phyloP scores from a whole-genome alignment of 164 flowering plant genomes.

The Akebia trifoliata region DNA sequence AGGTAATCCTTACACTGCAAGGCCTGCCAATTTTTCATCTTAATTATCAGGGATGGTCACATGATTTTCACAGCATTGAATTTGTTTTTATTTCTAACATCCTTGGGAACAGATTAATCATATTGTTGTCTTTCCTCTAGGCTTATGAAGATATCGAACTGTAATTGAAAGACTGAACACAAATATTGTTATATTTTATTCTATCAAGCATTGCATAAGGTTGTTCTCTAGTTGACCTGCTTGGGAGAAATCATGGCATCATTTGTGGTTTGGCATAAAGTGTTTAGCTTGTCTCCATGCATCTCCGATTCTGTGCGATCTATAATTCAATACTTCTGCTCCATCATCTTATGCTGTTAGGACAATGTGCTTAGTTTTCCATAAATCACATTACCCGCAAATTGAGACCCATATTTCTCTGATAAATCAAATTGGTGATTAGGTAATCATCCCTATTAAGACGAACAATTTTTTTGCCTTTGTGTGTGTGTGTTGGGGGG shows the following conservation, averaged over 20 bases:
- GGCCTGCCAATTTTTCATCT: neutral
- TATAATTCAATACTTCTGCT: neutral
- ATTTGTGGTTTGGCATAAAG: neutral
- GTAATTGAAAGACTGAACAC: neutral
- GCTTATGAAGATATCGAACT: slow-evolving; percentile 3
- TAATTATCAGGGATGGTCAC: neutral
- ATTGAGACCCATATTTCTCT: too few relatives aligned
- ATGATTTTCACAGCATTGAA: neutral
- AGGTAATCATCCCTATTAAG: too few relatives aligned
- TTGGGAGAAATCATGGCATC: too few relatives aligned
- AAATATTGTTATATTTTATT: neutral
- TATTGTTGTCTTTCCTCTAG: neutral
- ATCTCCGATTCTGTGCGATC: neutral
- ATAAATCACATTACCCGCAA: too few relatives aligned
- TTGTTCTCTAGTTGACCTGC: too few relatives aligned
- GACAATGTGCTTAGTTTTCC: neutral
- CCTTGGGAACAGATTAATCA: neutral
- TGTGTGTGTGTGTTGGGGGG: neutral
- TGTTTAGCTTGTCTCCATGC: neutral
- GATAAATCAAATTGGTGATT: too few relatives aligned
- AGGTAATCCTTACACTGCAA: neutral
- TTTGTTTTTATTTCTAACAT: neutral
- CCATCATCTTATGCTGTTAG: neutral
- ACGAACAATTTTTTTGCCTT: neutral
- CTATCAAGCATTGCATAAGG: too few relatives aligned